Base-by-base conservation (phyloP, 2,329 filamentous ascomycete genomes). In the Beauveria sp. region DNA sequence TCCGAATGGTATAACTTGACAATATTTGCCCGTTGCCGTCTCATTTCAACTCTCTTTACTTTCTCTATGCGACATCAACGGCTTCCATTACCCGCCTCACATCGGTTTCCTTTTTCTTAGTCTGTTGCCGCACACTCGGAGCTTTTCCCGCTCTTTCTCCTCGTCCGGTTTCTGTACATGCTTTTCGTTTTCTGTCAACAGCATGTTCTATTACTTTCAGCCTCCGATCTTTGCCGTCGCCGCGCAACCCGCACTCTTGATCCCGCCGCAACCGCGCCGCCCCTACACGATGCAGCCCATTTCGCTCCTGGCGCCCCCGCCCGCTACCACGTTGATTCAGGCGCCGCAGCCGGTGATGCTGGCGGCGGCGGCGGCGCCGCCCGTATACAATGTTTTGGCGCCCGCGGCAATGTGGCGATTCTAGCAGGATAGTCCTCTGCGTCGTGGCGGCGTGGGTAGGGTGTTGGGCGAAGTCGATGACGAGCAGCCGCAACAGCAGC, bases 121-220 rank as follows among this genome's bases (percentile, higher is more conserved):
- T 6, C 14, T 37, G 34, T 37, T 37, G 34, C 14, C 34, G 34
- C 14, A 37, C 34, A 14, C 34, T 37, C 6, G 12, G 34, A 37
- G 34, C 34, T 37, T 37, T 16, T 3, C 5, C 14, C 34, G 12
- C 34, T 37, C 34, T 37, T 14, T 5, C 34, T 37, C 30, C 9
- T 30, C 30, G 12, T 37, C 12, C 34, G 2, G 34, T 37, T 37
- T 37, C 34, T 16, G 34, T 37, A 6, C 34, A 37, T 6, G 2
- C 5, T 6, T 14, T 5, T 14, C 14, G 3, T 14, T 24, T 48
- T 47, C 44, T 50, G 46, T 5, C 37, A 18, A 18, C 8, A 55
- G 7, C 7, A 72, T 72, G 70, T 12, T 67, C 0, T 70, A 64
- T 28, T 64, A 67, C 48, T 66, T 70, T 47, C 69, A 67, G 24